These are phyloP conservation scores for Gorgonomyces haynaldii DNA, from an alignment of 192 early-diverging fungal genomes.

Conservation along the genomic window DNA sequence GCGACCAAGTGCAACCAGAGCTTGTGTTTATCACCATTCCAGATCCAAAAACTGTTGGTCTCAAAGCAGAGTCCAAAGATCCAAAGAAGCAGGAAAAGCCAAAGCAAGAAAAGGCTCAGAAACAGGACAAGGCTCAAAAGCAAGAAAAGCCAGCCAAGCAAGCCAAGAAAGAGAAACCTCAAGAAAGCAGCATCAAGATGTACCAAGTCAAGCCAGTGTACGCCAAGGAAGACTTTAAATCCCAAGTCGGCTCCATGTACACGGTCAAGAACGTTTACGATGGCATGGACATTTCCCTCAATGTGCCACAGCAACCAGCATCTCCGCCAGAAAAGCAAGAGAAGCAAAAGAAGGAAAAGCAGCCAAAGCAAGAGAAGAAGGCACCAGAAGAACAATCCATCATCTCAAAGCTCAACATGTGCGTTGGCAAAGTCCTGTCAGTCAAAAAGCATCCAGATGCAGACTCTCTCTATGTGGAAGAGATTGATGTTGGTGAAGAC, in stretches of 20 bases:
- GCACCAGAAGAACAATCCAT: constrained; percentile 22
- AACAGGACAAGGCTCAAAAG: constrained; percentile 11
- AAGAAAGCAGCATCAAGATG: constrained; percentile 1
- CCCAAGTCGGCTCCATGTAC: constrained; percentile 33
- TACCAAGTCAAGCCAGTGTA: constrained; percentile 2
- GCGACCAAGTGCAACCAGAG: constrained; percentile 50
- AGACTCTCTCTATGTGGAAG: constrained; percentile 91
- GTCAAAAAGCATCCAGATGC: constrained; percentile 89
- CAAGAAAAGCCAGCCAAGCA: constrained; percentile 6
- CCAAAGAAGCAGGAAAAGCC: constrained; percentile 16
- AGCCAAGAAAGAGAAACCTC: constrained; percentile 3
- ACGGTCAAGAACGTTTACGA: constrained; percentile 23
- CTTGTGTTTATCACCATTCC: constrained; percentile 63
- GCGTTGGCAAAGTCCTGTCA: constrained; percentile 76
- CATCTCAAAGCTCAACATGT: constrained; percentile 79
- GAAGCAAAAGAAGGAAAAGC: constrained; percentile 27
- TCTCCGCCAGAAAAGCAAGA: constrained; percentile 6
- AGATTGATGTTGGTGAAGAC: constrained; percentile 82
- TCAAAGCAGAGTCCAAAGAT: constrained; percentile 42
- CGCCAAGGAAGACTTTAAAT: constrained; percentile 6
- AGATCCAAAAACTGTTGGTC: too few relatives aligned
- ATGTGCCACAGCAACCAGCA: constrained; percentile 32
- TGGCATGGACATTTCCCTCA: constrained; percentile 14
- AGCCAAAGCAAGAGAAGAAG: constrained; percentile 13
- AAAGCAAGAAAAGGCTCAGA: neutral